phyloP scores from a whole-genome alignment of 2,329 filamentous ascomycete species.

The Colletotrichum ledebouriae region DNA sequence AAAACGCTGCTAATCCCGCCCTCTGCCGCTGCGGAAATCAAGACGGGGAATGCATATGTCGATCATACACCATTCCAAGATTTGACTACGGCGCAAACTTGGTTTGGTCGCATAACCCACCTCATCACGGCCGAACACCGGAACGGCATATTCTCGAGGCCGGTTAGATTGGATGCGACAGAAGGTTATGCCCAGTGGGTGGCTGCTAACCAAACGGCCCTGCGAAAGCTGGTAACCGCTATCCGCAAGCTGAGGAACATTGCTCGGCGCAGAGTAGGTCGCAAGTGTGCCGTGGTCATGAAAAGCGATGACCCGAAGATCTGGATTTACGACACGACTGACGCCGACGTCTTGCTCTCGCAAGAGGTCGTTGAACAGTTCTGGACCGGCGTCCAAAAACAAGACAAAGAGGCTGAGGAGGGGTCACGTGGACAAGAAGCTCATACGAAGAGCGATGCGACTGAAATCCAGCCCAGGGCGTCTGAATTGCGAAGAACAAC shows the following conservation, averaged over 20 bases:
- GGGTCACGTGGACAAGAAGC: too few relatives aligned
- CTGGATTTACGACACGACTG: neutral
- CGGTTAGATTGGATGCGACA: too few relatives aligned
- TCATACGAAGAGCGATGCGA: too few relatives aligned
- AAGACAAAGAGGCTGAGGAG: too few relatives aligned
- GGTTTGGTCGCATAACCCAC: slow-evolving; percentile 48
- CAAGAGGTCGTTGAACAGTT: too few relatives aligned
- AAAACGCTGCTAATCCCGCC: slow-evolving; percentile 12
- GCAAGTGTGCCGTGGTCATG: neutral
- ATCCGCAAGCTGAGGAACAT: neutral
- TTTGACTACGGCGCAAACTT: slow-evolving; percentile 45
- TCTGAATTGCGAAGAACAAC: too few relatives aligned
- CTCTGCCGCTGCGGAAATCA: slow-evolving; percentile 45
- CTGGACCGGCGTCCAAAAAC: too few relatives aligned
- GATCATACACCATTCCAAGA: neutral
- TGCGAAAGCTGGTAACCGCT: slow-evolving; percentile 11
- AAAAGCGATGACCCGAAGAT: accelerated
- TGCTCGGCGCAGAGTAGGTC: neutral
- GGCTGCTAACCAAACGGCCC: neutral
- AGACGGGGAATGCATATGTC: slow-evolving; percentile 29
- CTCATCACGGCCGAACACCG: slow-evolving; percentile 45
- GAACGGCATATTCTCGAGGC: slow-evolving; percentile 28
- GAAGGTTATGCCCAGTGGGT: slow-evolving; percentile 7
- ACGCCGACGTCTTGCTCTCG: neutral
- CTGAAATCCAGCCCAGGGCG: too few relatives aligned